A percentile compares a stretch with the other conserved stretches of the same genome.
phyloP scores from a whole-genome alignment of 2,329 filamentous ascomycete genomes.

The Colletotrichum caudatum region DNA sequence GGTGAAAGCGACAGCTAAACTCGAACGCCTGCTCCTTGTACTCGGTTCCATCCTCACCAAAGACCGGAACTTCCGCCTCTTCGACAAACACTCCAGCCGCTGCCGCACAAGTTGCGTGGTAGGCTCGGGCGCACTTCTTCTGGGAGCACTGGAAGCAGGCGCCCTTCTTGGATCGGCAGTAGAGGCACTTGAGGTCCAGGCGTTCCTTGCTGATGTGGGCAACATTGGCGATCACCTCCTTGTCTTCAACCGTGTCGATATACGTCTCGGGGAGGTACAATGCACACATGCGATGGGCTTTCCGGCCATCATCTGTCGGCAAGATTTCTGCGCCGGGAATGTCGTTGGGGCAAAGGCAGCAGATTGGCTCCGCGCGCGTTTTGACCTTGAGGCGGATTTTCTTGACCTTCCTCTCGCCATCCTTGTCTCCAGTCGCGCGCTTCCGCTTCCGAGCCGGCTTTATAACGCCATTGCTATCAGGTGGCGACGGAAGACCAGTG shows the following conservation, averaged over 20 bases:
- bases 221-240: slow-evolving; percentile 82
- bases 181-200: slow-evolving; percentile 92
- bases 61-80: slow-evolving; percentile 85
- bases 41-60: slow-evolving; percentile 89
- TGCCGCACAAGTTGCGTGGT: slow-evolving; percentile 94
- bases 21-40: slow-evolving; percentile 94
- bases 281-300: slow-evolving; percentile 90
- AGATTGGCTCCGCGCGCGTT: slow-evolving; percentile 79
- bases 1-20: slow-evolving; percentile 94
- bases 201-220: slow-evolving; percentile 87
- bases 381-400: slow-evolving; percentile 82
- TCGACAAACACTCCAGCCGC: slow-evolving; percentile 94
- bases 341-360: slow-evolving; percentile 92
- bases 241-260: slow-evolving; percentile 77
- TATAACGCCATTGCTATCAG: slow-evolving; percentile 53
- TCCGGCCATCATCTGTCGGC: slow-evolving; percentile 86
- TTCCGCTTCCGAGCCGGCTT: slow-evolving; percentile 73
- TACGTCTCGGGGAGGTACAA: slow-evolving; percentile 93
- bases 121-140: slow-evolving; percentile 92
- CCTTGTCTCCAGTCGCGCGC: slow-evolving; percentile 57
- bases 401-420: slow-evolving; percentile 73
- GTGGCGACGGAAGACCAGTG: slow-evolving; percentile 82
- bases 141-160: slow-evolving; percentile 97
- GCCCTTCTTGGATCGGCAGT: slow-evolving; percentile 93
- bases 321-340: slow-evolving; percentile 85